A percentile compares a stretch with the other conserved stretches of the same genome.
phyloP scores from a whole-genome alignment of 1,284 basidiomycete genomes.

The Cryptococcus sp. region DNA sequence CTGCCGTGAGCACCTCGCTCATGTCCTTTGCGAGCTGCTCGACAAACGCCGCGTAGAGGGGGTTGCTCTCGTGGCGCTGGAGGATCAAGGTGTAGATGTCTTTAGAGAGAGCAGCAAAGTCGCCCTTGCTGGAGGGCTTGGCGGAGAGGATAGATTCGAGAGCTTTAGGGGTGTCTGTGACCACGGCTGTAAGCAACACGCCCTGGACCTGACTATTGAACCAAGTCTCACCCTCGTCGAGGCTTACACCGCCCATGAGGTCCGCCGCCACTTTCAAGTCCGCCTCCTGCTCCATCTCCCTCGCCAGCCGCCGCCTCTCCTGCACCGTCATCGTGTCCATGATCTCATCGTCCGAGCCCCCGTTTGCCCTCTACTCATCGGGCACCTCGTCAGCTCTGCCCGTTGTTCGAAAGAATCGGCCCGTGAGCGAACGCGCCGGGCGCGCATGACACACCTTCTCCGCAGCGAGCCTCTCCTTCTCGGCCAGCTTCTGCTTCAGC shows the following conservation, averaged over 20 bases:
- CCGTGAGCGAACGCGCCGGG: no score
- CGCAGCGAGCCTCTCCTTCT: conserved; percentile 61
- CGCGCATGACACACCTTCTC: conserved; percentile 51
- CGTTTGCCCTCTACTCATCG: not conserved
- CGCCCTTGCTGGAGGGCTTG: conserved; percentile 78
- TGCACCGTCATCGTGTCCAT: conserved; percentile 63
- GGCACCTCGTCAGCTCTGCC: not conserved
- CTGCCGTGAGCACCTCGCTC: conserved; percentile 70
- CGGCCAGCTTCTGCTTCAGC: conserved; percentile 80
- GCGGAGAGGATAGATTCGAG: conserved; percentile 66
- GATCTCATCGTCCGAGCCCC: conserved; percentile 57
- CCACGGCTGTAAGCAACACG: not conserved
- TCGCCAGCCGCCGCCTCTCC: conserved; percentile 69
- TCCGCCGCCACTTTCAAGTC: conserved; percentile 80
- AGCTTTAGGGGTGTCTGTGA: conserved; percentile 15
- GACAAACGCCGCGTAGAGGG: conserved; percentile 74
- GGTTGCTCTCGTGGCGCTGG: conserved; percentile 71
- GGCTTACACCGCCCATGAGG: conserved; percentile 68
- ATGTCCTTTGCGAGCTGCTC: conserved; percentile 74
- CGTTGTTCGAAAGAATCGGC: no score
- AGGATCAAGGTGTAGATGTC: conserved; percentile 69
- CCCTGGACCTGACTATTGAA: not conserved
- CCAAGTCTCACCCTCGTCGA: conserved; percentile 42
- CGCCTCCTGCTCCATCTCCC: conserved; percentile 73
- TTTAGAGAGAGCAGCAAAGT: conserved; percentile 69